Evolutionary conservation across 2,329 filamentous ascomycete genomes (phyloP).

Genomic region (Fusarium tuaranense): DNA sequence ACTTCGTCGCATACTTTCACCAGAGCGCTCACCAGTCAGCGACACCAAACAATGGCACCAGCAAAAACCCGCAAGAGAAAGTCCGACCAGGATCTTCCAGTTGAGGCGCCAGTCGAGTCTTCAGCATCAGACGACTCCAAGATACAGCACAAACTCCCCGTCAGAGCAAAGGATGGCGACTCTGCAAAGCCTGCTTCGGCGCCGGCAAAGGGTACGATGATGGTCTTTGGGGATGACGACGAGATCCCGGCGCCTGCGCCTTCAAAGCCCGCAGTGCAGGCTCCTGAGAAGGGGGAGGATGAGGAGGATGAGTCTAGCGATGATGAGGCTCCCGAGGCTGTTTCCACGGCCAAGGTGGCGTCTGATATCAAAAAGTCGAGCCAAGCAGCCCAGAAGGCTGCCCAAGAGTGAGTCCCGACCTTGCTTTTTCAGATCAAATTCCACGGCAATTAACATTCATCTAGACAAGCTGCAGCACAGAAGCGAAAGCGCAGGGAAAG

Average conservation of each 20-base stretch:
- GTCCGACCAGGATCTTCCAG: constrained; percentile 35
- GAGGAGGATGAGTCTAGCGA: constrained; percentile 58
- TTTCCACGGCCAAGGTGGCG: constrained; percentile 65
- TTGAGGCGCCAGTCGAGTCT: constrained; percentile 17
- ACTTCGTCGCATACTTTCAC: neutral
- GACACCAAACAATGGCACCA: constrained; percentile 38
- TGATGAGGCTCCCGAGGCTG: constrained; percentile 68
- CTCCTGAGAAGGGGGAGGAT: constrained; percentile 40
- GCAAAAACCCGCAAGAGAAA: constrained; percentile 47
- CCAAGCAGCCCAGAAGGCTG: constrained; percentile 61
- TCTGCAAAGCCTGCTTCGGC: constrained; percentile 10
- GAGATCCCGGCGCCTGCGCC: constrained; percentile 25
- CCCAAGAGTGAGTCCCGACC: constrained; percentile 59
- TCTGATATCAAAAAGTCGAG: constrained; percentile 59
- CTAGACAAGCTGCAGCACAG: constrained; percentile 61
- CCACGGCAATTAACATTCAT: constrained; percentile 16
- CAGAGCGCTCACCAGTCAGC: constrained; percentile 5
- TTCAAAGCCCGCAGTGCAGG: constrained; percentile 25
- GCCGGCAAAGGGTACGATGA: constrained; percentile 44
- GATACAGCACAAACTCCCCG: constrained; percentile 47
- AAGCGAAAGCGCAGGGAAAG: constrained; percentile 69
- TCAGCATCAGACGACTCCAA: constrained; percentile 30
- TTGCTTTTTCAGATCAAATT: neutral
- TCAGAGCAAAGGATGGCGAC: constrained; percentile 50
- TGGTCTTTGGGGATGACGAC: constrained; percentile 51